Percentiles rank a stretch among this genome's conserved stretches.
Conservation (phyloP, 2,329 filamentous ascomycete genomes). For the Aspergillus eucalypticola region DNA sequence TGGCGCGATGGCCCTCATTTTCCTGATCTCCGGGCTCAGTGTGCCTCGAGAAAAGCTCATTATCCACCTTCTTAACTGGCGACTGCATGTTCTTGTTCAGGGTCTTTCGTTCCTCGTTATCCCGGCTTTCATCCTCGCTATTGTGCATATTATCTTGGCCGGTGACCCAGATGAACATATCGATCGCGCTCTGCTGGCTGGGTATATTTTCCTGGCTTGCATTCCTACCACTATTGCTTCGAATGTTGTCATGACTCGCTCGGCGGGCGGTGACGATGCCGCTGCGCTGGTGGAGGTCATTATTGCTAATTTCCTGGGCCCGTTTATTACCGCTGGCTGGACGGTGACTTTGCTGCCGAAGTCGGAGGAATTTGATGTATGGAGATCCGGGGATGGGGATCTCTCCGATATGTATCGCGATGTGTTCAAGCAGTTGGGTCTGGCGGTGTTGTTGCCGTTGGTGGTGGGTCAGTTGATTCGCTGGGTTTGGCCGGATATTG, state of each 20-base stretch:
- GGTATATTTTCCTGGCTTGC: conserved; percentile 67
- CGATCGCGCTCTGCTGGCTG: conserved; percentile 65
- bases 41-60: conserved; percentile 63
- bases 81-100: conserved; percentile 67
- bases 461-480: conserved; percentile 62
- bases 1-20: conserved; percentile 68
- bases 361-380: conserved; percentile 34
- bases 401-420: conserved; percentile 64
- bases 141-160: conserved; percentile 55
- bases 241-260: conserved; percentile 72
- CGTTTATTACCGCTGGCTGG: conserved; percentile 66
- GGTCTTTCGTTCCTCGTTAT: conserved; percentile 67
- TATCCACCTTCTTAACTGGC: conserved; percentile 65
- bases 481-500: conserved; percentile 53
- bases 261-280: conserved; percentile 67
- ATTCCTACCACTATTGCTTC: conserved; percentile 72
- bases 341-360: conserved; percentile 59
- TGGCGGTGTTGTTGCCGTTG: conserved; percentile 67
- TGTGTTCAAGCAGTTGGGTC: conserved; percentile 68
- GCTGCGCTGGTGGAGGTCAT: conserved; percentile 68
- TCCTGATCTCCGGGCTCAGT: conserved; percentile 70
- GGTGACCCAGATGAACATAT: conserved; percentile 51
- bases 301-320: conserved; percentile 68
- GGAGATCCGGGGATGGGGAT: conserved; percentile 52
- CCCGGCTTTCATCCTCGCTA: conserved; percentile 61